These are phyloP conservation scores for Themeda triandra DNA, from an alignment of 176 grass and related monocot genomes.

Conservation along the genomic window DNA sequence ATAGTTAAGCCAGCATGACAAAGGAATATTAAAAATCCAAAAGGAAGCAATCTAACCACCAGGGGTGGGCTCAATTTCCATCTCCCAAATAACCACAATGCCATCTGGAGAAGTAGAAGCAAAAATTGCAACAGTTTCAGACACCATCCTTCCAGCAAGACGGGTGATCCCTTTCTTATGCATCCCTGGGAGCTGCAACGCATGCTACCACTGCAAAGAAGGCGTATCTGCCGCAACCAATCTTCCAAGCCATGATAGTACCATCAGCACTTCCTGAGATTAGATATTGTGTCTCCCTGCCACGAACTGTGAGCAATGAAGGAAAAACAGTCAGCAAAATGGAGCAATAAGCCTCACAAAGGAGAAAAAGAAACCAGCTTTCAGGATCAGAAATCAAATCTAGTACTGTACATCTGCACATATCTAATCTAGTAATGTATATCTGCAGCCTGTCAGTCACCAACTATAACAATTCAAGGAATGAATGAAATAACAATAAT, in stretches of 20 bases:
- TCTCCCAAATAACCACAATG: slow-evolving; percentile 74
- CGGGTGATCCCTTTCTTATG: slow-evolving; percentile 97
- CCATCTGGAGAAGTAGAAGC: slow-evolving; percentile 91
- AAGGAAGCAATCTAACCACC: slow-evolving; percentile 49
- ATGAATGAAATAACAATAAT: background rate
- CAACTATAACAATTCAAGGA: background rate
- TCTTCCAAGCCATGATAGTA: slow-evolving; percentile 69
- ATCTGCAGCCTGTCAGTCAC: background rate
- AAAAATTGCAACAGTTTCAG: slow-evolving; percentile 53
- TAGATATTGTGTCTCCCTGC: slow-evolving; percentile 55
- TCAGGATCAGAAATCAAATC: no score
- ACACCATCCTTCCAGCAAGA: slow-evolving; percentile 71
- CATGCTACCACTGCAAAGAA: slow-evolving; percentile 68
- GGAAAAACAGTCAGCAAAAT: background rate
- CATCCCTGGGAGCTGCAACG: slow-evolving; percentile 70
- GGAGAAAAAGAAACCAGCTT: background rate
- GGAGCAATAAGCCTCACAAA: background rate
- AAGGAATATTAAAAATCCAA: background rate
- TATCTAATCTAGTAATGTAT: background rate
- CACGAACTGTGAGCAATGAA: slow-evolving; percentile 47
- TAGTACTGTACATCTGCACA: no score
- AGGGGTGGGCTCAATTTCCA: slow-evolving; percentile 31
- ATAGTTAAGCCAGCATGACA: background rate
- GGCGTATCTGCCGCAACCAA: slow-evolving; percentile 53
- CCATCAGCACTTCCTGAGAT: slow-evolving; percentile 89